Conservation (phyloP, 441 rosid species). For the Euphorbia neoarborescens region DNA sequence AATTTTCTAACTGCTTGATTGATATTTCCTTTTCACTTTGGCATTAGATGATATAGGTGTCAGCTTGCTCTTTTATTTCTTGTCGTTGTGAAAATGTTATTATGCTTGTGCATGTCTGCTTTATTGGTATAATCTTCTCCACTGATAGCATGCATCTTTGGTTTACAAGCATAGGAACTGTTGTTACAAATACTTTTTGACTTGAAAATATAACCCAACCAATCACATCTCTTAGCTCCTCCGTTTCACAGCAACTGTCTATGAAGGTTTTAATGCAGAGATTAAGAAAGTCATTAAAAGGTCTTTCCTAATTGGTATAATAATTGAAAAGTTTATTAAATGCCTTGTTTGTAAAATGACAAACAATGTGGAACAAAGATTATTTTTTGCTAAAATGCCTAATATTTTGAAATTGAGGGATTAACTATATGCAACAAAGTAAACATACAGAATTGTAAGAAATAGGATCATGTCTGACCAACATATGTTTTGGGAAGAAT, state of each 20-base stretch:
- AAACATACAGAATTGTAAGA: too few relatives aligned
- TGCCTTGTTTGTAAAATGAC: neutral
- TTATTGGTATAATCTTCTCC: neutral
- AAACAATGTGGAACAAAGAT: neutral
- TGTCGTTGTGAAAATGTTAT: neutral
- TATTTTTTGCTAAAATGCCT: neutral
- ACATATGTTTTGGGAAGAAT: neutral
- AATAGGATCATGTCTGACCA: too few relatives aligned
- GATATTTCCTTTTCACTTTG: neutral
- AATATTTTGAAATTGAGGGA: neutral
- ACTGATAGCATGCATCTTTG: neutral
- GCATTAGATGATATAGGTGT: neutral
- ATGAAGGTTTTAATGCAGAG: neutral
- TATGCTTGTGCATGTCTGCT: neutral
- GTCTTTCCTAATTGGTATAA: too few relatives aligned
- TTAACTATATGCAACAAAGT: neutral
- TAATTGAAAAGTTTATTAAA: too few relatives aligned
- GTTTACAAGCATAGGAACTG: neutral
- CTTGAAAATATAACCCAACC: slow-evolving; percentile 1
- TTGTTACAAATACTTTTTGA: neutral
- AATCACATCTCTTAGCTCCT: neutral
- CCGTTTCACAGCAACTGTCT: neutral
- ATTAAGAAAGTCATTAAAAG: neutral
- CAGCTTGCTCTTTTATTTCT: neutral
- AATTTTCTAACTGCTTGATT: neutral